Evolutionary conservation across 1,284 basidiomycete species (phyloP).

Genomic region (Leucoagaricus sp.): DNA sequence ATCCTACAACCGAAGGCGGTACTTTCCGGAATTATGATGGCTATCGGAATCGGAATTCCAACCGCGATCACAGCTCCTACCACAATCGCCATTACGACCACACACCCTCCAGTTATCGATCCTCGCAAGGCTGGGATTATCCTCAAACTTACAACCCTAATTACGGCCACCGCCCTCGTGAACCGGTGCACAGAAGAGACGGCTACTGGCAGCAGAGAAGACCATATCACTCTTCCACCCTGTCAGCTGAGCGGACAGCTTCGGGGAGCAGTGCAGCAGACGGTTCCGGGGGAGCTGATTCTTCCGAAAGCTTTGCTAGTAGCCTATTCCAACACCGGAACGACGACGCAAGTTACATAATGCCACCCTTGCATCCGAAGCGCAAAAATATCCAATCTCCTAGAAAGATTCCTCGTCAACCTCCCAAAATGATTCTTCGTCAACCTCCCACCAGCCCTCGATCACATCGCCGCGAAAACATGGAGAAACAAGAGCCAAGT

Average conservation of each 20-base stretch:
- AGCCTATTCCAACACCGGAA: slow-evolving; percentile 1
- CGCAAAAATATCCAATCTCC: too few species aligned
- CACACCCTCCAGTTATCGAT: background rate
- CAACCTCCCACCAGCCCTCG: background rate
- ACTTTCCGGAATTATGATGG: slow-evolving; percentile 1
- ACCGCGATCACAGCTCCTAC: background rate
- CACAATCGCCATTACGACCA: background rate
- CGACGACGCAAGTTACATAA: background rate
- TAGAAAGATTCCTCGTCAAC: too few species aligned
- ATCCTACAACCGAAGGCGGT: background rate
- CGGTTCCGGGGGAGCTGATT: background rate
- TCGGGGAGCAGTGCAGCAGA: background rate
- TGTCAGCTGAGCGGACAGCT: background rate
- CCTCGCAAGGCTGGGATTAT: background rate
- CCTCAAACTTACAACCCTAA: background rate
- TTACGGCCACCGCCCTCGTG: background rate
- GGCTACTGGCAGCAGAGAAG: slow-evolving; percentile 1
- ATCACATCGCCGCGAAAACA: background rate
- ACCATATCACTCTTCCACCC: slow-evolving; percentile 1
- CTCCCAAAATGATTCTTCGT: background rate
- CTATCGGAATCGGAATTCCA: background rate
- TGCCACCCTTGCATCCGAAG: background rate
- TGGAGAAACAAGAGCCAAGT: slow-evolving; percentile 1
- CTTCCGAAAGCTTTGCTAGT: background rate
- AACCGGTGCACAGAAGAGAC: too few species aligned